Conservation (phyloP, 495 filamentous ascomycete species). For the Beverwykella pulmonaria region DNA sequence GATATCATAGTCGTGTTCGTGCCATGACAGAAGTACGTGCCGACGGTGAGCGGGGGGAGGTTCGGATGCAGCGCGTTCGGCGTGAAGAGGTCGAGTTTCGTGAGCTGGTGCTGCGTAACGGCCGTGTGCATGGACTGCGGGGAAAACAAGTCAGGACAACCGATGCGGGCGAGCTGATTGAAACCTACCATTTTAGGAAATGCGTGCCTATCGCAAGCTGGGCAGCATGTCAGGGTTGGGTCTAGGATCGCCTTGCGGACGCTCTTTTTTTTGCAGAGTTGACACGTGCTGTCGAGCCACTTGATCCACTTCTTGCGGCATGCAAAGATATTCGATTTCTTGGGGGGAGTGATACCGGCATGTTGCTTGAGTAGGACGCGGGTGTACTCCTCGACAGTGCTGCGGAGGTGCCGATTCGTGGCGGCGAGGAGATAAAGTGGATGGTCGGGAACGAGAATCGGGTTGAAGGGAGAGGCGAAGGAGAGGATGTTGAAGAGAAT, state of each 20-base stretch:
- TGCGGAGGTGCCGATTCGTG: conserved; percentile 4
- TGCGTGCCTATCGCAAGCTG: conserved; percentile 7
- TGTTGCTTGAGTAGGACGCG: conserved; percentile 22
- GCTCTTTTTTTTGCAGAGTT: conserved; percentile 14
- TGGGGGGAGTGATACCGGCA: not conserved
- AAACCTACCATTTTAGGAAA: conserved; percentile 25
- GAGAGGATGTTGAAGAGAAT: conserved; percentile 27
- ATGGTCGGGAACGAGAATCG: not conserved
- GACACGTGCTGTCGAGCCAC: conserved; percentile 18
- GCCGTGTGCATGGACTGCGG: conserved; percentile 22
- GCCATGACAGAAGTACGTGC: conserved; percentile 8
- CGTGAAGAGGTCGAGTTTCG: conserved; percentile 33
- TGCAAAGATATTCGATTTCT: not conserved
- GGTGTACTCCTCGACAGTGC: conserved; percentile 21
- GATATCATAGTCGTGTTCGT: conserved; percentile 7
- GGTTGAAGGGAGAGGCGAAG: conserved; percentile 9
- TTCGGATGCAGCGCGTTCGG: conserved; percentile 22
- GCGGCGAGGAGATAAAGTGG: conserved; percentile 13
- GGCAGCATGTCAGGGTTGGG: conserved; percentile 15
- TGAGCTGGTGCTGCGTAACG: not conserved
- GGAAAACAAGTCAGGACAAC: not conserved
- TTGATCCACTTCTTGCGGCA: conserved; percentile 17
- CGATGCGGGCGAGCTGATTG: not conserved
- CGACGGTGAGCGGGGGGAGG: conserved; percentile 12
- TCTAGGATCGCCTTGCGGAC: conserved; percentile 20